Evolutionary conservation across 306 rosid genomes (phyloP), one percentile per base, ranked within the genome.

Genomic region (Vigna radiata): DNA sequence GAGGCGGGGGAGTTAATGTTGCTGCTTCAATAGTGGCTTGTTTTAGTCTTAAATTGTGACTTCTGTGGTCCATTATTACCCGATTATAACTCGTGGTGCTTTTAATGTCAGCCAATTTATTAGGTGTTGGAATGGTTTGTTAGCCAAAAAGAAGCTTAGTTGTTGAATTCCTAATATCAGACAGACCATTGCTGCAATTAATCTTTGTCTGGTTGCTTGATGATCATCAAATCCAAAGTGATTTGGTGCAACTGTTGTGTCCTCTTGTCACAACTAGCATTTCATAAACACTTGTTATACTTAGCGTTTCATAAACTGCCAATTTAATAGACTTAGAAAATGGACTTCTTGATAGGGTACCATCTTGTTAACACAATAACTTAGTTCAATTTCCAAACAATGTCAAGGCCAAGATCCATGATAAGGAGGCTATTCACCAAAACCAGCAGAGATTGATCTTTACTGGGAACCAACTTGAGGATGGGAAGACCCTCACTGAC

Each of bases 371-470:
- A 36, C 8, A 6, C 8, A 36, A 36, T 6, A 36, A 36, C 6
- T 5, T 6, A 36, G 41, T 36, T 36, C 8, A 36, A 36, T 36
- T 25, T 36, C 41, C 41, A 36, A 36, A 89, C 16, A 89, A 89
- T 13, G 91, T 89, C 0, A 89, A 89, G 80, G 89, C 93, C 0
- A 89, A 89, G 31, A 89, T 89, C 1, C 93, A 89, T 36, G 91
- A 90, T 19, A 90, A 90, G 85, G 94, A 87, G 10, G 94, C 90
- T 0, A 87, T 90, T 1, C 94, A 91, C 0, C 94, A 89, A 0
- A 91, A 90, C 75, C 91, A 90, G 89, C 94, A 90, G 85, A 80
- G 94, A 69, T 77, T 90, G 80, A 90, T 90, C 2, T 90, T 87
- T 0, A 91, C 94, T 0, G 94, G 94, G 0, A 86, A 88, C 81